Evolutionary conservation across 306 rosid genomes (phyloP).

Genomic region (Quercus rubra): DNA sequence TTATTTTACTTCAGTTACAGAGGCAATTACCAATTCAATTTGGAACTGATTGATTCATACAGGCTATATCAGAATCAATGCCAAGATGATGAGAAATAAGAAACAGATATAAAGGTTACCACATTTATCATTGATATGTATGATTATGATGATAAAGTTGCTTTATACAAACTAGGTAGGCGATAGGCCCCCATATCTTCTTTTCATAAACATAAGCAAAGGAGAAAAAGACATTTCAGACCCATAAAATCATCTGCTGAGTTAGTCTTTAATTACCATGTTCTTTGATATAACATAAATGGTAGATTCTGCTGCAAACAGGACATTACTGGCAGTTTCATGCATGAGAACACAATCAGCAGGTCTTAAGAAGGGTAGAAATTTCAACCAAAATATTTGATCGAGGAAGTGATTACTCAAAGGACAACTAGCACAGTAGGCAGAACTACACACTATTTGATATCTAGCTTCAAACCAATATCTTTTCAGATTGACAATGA

Average conservation of each 20-base stretch:
- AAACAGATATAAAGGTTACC: neutral
- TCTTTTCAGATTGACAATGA: too few species aligned
- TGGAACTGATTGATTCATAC: neutral
- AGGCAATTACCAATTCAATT: neutral
- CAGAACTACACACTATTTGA: too few species aligned
- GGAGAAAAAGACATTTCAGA: neutral
- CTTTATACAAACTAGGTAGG: neutral
- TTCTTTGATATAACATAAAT: neutral
- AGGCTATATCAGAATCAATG: neutral
- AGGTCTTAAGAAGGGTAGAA: neutral
- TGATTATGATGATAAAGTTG: neutral
- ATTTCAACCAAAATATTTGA: neutral
- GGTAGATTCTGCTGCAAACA: neutral
- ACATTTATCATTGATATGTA: neutral
- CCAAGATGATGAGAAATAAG: neutral
- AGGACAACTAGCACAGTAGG: too few species aligned
- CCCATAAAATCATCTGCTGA: neutral
- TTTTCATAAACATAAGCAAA: neutral
- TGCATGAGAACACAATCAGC: neutral
- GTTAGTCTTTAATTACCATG: neutral
- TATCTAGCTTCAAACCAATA: too few species aligned
- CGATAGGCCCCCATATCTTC: neutral
- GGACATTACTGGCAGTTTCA: neutral
- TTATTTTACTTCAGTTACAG: neutral
- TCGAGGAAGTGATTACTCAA: neutral